Evolutionary conservation across 1,139 yeast species (phyloP).

Genomic region (Saccharomyces pastorianus): DNA sequence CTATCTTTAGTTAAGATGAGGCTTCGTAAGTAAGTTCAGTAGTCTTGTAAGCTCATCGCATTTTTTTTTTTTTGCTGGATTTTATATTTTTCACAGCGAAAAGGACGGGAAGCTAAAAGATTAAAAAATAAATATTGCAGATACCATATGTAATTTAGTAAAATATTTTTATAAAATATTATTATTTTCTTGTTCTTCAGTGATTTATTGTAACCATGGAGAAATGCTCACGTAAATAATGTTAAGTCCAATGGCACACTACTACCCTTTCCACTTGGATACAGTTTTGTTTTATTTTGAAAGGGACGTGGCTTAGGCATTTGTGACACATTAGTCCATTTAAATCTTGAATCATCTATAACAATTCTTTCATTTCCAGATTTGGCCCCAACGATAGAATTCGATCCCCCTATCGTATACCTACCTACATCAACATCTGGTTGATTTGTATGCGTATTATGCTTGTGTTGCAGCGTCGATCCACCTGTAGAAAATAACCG

Average conservation of each 20-base stretch:
- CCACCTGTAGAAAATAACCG: conserved; percentile 28
- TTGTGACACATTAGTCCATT: conserved; percentile 57
- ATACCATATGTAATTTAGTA: background rate
- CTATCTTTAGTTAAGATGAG: conserved; percentile 7
- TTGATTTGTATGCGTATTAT: conserved; percentile 19
- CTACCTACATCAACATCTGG: conserved; percentile 34
- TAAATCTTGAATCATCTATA: conserved; percentile 71
- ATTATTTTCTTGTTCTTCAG: background rate
- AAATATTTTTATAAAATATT: background rate
- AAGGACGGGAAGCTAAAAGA: background rate
- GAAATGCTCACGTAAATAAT: background rate
- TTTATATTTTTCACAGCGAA: background rate
- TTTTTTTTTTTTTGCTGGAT: conserved; percentile 3
- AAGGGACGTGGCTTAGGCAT: conserved; percentile 81
- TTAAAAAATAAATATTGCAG: background rate
- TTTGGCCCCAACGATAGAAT: conserved; percentile 39
- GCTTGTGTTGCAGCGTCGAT: conserved; percentile 12
- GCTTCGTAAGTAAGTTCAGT: background rate
- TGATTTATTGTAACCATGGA: background rate
- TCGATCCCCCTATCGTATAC: conserved; percentile 29
- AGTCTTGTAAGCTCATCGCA: conserved; percentile 13
- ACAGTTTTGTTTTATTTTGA: conserved; percentile 60
- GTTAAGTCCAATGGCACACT: conserved; percentile 75
- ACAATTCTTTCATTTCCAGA: conserved; percentile 33
- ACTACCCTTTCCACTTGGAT: conserved; percentile 94